These are phyloP conservation scores for Luzula sylvatica DNA, from an alignment of 176 grass and related monocot species.

Conservation along the genomic window DNA sequence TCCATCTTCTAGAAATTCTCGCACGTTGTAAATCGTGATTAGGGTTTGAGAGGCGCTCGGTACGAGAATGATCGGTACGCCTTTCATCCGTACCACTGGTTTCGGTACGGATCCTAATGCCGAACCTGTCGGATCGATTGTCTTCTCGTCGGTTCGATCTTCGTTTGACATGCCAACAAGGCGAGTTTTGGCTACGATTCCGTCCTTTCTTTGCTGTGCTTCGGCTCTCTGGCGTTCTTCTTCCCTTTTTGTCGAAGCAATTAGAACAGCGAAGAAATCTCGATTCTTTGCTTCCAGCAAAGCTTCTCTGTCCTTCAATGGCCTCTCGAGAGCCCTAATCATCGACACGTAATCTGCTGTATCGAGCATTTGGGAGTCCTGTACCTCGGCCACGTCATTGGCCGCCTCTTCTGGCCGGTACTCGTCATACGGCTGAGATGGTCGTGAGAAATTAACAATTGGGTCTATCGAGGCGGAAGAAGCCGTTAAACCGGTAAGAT, in stretches of 20 bases:
- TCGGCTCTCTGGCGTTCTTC: conserved; percentile 52
- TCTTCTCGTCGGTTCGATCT: conserved; percentile 11
- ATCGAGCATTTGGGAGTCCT: conserved; percentile 3
- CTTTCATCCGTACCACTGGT: conserved; percentile 35
- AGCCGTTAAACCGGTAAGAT: conserved; percentile 45
- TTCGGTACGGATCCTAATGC: conserved; percentile 41
- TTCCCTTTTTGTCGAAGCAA: conserved; percentile 39
- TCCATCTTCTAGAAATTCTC: conserved; percentile 81
- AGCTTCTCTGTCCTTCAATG: conserved; percentile 67
- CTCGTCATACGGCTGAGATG: conserved; percentile 16
- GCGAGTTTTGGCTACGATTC: conserved; percentile 27
- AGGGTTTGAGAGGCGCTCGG: conserved; percentile 92
- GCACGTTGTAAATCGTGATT: conserved; percentile 89
- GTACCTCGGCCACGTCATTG: conserved; percentile 11
- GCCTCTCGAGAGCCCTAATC: conserved; percentile 50
- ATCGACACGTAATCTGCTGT: conserved; percentile 29
- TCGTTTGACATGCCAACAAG: conserved; percentile 20
- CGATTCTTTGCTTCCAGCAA: conserved; percentile 75
- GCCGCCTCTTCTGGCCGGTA: conserved; percentile 31
- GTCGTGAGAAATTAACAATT: conserved; percentile 32
- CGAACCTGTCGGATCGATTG: conserved; percentile 12
- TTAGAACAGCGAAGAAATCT: conserved; percentile 55
- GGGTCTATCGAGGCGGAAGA: conserved; percentile 42
- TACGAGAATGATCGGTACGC: conserved; percentile 86
- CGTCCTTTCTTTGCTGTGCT: conserved; percentile 53